Conservation (phyloP, 495 filamentous ascomycete genomes). For the Aspergillus cavernicola region DNA sequence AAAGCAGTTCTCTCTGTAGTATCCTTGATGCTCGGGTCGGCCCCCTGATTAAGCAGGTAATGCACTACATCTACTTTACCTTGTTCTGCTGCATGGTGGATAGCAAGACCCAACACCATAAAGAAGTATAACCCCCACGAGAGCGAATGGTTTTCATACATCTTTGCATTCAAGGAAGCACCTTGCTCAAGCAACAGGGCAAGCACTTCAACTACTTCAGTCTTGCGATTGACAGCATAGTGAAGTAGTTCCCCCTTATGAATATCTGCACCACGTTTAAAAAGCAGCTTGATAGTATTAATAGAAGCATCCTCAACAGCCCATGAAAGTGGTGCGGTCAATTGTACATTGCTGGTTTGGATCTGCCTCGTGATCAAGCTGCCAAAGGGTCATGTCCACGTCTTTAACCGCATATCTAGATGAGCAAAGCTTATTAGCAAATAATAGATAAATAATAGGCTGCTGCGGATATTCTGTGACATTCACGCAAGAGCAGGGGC, state of each 20-base stretch:
- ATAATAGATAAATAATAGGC: too few species aligned
- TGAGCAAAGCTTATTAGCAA: too few species aligned
- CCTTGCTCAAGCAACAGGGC: slow-evolving; percentile 13
- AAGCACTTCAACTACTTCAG: slow-evolving; percentile 10
- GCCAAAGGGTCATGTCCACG: slow-evolving; percentile 23
- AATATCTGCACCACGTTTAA: slow-evolving; percentile 17
- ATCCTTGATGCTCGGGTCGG: not conserved
- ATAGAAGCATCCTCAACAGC: slow-evolving; percentile 13
- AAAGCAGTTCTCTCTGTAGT: not conserved
- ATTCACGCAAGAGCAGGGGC: too few species aligned
- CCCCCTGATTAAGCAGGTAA: too few species aligned
- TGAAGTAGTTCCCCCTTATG: slow-evolving; percentile 21
- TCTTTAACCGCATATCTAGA: not conserved
- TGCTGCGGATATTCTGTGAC: too few species aligned
- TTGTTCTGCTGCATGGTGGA: too few species aligned
- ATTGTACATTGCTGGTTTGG: slow-evolving; percentile 18
- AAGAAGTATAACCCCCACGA: not conserved
- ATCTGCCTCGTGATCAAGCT: slow-evolving; percentile 25
- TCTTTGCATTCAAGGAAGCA: slow-evolving; percentile 15
- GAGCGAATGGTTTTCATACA: slow-evolving; percentile 10
- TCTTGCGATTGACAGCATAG: slow-evolving; percentile 12
- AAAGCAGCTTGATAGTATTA: slow-evolving; percentile 11
- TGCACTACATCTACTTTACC: too few species aligned
- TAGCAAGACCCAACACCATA: too few species aligned
- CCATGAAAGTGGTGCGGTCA: slow-evolving; percentile 18